Base-by-base conservation (phyloP, 352 stramenopile genomes). In the Globisporangium ultimum region DNA sequence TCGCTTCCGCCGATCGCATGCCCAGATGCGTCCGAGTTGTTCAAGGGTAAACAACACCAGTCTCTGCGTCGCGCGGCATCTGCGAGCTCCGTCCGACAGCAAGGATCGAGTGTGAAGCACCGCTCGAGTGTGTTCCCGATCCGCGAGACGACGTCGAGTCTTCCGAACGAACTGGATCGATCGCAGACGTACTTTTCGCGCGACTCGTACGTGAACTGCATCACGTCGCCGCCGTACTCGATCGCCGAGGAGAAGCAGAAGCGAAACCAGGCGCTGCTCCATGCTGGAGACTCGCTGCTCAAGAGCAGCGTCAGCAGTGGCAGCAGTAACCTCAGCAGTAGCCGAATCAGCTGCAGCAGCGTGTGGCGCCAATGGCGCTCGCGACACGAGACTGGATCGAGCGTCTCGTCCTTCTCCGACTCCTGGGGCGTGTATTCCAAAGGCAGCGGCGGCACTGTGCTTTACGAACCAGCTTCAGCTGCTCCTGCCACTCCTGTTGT, bases 181-280 rank as follows among this genome's bases (percentile, higher is more conserved):
- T 15, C 52, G 38, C 58, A 53, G 42, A 3, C 45, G 58, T 63
- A 63, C 42, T 63, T 58, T 20, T 41, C 58, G n/a, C 40, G 58
- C 18, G 49, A 58, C 49, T 63, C 58, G 42, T n/a, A 48, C 42
- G 58, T 63, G 41, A 58, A 63, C 49, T 63, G 58, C 50, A 53
- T 63, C 32, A 49, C 42, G 42, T 58, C 49, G 3, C 58, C 49
- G 5, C 32, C 15, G 2, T 41, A 42, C 41, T 17, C 41, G 24
- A 20, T 49, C 14, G 15, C 17, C 5, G 53, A 58, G 13, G 41
- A 58, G 53, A 34, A 15, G 17, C 34, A 48, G 20, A 38, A 20
- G 15, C 1, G 21, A 12, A 42, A 13, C 28, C 28, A 36, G 28
- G 28, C 28, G 28, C 28, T 36, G 28, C 28, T 36, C 7, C 28